Base-by-base conservation (phyloP, 2,329 filamentous ascomycete genomes). In the Nemania sp. region DNA sequence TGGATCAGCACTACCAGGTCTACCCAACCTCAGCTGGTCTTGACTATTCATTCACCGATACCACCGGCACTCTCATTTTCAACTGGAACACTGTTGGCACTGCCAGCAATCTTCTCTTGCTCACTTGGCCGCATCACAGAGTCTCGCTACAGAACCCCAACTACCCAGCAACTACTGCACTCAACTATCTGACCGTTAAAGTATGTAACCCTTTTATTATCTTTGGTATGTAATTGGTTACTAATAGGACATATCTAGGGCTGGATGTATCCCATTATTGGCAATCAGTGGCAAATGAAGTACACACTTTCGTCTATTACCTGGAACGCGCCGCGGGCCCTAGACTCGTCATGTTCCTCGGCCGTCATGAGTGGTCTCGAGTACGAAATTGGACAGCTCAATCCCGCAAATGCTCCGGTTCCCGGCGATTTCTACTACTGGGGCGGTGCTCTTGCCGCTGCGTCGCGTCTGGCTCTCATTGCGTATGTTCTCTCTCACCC, bases 341-440 rank as follows among this genome's bases (percentile, higher is more conserved):
- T 51, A 6, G 48, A 51, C 37, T 30, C 40, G 15, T 51, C 48
- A 15, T 51, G 48, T 22, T 5, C 12, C 17, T 11, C 30, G 9
- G 26, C 39, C 8, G 26, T 51, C 37, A 51, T 51, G 11, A 30
- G 45, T 19, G 48, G 48, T 4, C 40, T 51, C 14, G 31, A 45
- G 30, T 51, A 51, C 11, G 48, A 51, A 24, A 45, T 51, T 17
- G 40, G 48, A 30, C 48, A 45, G 24, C 48, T 51, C 20, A 39
- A 43, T 22, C 30, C 33, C 24, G 39, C 48, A 1, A 44, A 42
- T 33, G 48, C 48, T 26, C 48, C 48, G n/a, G 40, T 51, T 31
- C 48, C 48, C 22, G 48, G 48, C 11, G 48, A 51, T 17, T 51
- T 51, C 40, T 51, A 51, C 40, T 51, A 51, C 31, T 51, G 48